phyloP scores from a whole-genome alignment of 345 rosid species.

The Angophora floribunda region DNA sequence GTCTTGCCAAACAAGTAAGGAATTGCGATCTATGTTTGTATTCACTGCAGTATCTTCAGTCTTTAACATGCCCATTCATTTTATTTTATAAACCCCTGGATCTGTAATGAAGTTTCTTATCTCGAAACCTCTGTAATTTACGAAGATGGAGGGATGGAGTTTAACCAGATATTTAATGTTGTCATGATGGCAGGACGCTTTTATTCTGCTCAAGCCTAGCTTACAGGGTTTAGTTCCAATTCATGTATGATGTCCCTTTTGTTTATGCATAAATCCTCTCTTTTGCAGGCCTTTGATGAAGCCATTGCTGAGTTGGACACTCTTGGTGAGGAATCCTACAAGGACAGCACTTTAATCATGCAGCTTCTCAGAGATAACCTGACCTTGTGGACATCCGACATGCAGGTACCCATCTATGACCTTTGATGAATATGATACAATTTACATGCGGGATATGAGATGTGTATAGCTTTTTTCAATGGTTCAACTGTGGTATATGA shows the following conservation, averaged over 20 bases:
- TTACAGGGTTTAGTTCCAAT: neutral
- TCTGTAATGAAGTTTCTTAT: neutral
- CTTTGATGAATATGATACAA: neutral
- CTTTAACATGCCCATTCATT: neutral
- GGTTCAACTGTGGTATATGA: neutral
- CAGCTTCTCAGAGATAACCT: slow-evolving; percentile 94
- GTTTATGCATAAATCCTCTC: neutral
- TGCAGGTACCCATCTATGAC: slow-evolving; percentile 45
- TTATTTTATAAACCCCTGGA: neutral
- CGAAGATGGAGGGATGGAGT: neutral
- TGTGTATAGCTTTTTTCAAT: neutral
- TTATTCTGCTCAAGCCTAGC: neutral
- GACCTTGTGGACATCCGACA: slow-evolving; percentile 93
- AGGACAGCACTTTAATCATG: slow-evolving; percentile 92
- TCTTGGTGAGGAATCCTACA: slow-evolving; percentile 45
- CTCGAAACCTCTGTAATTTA: neutral
- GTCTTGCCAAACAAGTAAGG: slow-evolving; percentile 6
- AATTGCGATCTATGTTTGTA: neutral
- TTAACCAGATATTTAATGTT: neutral
- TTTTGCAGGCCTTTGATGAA: slow-evolving; percentile 7
- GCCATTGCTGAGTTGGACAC: slow-evolving; percentile 11
- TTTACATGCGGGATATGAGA: neutral
- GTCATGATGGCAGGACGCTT: neutral
- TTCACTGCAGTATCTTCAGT: neutral
- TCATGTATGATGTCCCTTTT: neutral